phyloP scores from a whole-genome alignment of 352 stramenopile species.

The Phytophthora capsici region DNA sequence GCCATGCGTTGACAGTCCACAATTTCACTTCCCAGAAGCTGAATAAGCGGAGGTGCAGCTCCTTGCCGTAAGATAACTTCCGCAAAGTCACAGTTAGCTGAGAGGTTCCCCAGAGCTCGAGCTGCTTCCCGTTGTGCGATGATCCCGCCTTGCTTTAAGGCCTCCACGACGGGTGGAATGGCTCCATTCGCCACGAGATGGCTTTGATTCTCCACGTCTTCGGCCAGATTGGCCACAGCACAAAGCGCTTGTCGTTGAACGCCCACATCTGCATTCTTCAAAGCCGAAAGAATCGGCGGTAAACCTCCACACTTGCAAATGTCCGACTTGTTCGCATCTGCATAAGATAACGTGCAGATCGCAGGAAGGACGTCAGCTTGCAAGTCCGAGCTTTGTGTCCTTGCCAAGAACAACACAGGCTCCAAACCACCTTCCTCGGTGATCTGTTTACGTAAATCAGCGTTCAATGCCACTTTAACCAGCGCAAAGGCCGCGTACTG shows the following conservation, averaged over 20 bases:
- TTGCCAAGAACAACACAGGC: slow-evolving; percentile 95
- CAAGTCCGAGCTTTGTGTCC: slow-evolving; percentile 92
- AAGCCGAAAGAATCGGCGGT: slow-evolving; percentile 84
- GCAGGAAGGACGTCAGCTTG: slow-evolving; percentile 92
- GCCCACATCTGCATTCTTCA: slow-evolving; percentile 72
- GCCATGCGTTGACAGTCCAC: slow-evolving; percentile 95
- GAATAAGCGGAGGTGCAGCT: slow-evolving; percentile 83
- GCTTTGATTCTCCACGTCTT: slow-evolving; percentile 94
- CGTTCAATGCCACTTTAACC: slow-evolving; percentile 96
- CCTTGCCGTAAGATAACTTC: slow-evolving; percentile 92
- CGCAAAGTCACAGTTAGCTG: slow-evolving; percentile 95
- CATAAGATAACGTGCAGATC: slow-evolving; percentile 93
- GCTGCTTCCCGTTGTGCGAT: slow-evolving; percentile 93
- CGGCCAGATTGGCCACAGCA: slow-evolving; percentile 94
- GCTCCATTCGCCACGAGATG: slow-evolving; percentile 89
- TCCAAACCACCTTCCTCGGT: slow-evolving; percentile 96
- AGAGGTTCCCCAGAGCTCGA: slow-evolving; percentile 94
- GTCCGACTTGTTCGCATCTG: slow-evolving; percentile 94
- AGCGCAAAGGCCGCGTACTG: slow-evolving; percentile 96
- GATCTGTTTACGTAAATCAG: slow-evolving; percentile 93
- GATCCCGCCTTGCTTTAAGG: slow-evolving; percentile 75
- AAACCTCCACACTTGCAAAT: slow-evolving; percentile 95
- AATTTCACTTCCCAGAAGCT: slow-evolving; percentile 90
- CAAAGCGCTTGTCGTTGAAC: slow-evolving; percentile 94
- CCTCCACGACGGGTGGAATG: slow-evolving; percentile 87